Percentiles rank a stretch among this genome's conserved stretches.
phyloP scores from a whole-genome alignment of 805 yeast species.

The Zygoascus tannicola region DNA sequence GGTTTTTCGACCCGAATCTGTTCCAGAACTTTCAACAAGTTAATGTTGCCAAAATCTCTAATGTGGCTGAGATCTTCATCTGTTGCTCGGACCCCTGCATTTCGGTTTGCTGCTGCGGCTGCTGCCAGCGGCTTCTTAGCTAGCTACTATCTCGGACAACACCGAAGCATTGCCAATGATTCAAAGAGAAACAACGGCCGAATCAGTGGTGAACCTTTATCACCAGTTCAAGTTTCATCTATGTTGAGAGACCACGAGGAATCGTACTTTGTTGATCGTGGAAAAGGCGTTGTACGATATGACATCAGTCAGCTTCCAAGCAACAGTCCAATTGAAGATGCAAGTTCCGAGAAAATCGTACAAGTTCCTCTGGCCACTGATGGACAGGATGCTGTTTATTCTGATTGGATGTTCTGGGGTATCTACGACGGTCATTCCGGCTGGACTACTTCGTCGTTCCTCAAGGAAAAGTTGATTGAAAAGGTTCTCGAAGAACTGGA shows the following conservation, averaged over 20 bases:
- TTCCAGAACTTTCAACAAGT: no score
- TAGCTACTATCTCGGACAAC: neutral
- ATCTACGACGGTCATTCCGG: slow-evolving; percentile 97
- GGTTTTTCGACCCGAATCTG: no score
- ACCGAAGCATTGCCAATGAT: slow-evolving; percentile 5
- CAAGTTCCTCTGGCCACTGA: slow-evolving; percentile 43
- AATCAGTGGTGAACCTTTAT: slow-evolving; percentile 4
- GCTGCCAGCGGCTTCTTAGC: slow-evolving; percentile 1
- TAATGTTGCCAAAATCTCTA: neutral
- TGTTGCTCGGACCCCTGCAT: neutral
- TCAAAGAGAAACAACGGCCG: neutral
- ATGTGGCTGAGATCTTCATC: neutral
- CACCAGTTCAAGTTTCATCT: slow-evolving; percentile 54
- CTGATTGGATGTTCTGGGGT: slow-evolving; percentile 92
- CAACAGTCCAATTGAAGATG: slow-evolving; percentile 92
- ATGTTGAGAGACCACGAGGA: slow-evolving; percentile 68
- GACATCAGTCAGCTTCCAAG: slow-evolving; percentile 86
- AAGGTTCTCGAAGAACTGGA: slow-evolving; percentile 72
- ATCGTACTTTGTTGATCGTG: slow-evolving; percentile 68
- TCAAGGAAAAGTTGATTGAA: slow-evolving; percentile 69
- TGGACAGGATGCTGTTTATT: slow-evolving; percentile 30
- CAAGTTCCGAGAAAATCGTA: slow-evolving; percentile 69
- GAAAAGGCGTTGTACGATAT: slow-evolving; percentile 79
- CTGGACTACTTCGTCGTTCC: slow-evolving; percentile 81
- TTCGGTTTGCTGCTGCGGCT: slow-evolving; percentile 3